These are phyloP conservation scores for Fusarium anguioides DNA, from an alignment of 2,329 filamentous ascomycete species.

Conservation along the genomic window DNA sequence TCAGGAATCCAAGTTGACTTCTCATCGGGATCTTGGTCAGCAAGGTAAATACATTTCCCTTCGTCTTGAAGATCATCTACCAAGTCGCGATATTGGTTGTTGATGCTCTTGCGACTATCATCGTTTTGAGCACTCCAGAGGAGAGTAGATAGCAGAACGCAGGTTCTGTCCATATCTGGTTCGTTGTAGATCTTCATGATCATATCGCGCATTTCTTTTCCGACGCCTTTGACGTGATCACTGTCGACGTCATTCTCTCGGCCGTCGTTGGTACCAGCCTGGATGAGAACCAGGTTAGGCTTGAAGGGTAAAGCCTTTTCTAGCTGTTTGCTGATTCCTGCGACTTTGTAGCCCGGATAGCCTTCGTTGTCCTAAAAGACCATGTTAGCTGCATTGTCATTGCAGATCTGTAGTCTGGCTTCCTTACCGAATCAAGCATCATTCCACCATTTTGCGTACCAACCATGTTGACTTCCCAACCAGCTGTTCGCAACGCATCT, in stretches of 20 bases:
- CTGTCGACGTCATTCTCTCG: not conserved
- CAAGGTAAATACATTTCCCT: not conserved
- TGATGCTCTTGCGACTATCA: not conserved
- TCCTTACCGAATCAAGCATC: conserved; percentile 38
- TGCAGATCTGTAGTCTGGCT: too few species aligned
- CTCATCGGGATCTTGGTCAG: not conserved
- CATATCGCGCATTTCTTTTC: conserved; percentile 24
- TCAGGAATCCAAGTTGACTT: not conserved
- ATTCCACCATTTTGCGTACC: not conserved
- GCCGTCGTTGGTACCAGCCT: conserved; percentile 42
- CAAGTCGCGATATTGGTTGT: conserved; percentile 2
- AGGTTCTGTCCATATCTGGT: not conserved
- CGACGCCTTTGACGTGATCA: conserved; percentile 5
- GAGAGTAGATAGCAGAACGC: conserved; percentile 2
- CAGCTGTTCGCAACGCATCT: conserved; percentile 30
- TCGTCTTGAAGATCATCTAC: not conserved
- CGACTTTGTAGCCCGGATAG: not conserved
- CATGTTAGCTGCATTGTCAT: too few species aligned
- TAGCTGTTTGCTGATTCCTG: not conserved
- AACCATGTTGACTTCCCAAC: not conserved
- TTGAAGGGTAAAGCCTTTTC: not conserved
- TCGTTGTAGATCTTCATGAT: conserved; percentile 12
- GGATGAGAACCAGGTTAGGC: conserved; percentile 41
- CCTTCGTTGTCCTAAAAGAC: not conserved
- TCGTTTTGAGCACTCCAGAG: not conserved